phyloP scores from a whole-genome alignment of 2,329 filamentous ascomycete genomes.

The Alternaria sp. region DNA sequence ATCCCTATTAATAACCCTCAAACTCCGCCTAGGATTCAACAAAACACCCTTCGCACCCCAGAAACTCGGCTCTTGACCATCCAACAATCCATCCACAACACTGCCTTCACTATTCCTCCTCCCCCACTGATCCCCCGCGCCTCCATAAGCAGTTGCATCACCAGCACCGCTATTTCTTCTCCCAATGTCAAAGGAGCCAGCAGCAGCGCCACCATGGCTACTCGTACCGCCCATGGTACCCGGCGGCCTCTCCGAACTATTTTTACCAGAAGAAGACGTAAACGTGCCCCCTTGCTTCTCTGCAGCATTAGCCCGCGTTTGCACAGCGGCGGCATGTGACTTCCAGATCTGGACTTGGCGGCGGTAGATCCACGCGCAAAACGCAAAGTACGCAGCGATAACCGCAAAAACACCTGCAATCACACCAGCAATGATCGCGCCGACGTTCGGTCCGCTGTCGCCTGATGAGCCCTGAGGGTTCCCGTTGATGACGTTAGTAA shows the following conservation, averaged over 20 bases:
- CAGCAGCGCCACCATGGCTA: conserved; percentile 23
- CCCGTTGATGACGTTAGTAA: conserved; percentile 49
- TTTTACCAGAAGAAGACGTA: conserved; percentile 30
- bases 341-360: conserved; percentile 75
- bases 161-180: conserved; percentile 22
- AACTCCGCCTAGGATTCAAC: conserved; percentile 71
- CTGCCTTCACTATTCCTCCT: conserved; percentile 55
- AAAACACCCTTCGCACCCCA: conserved; percentile 68
- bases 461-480: conserved; percentile 26
- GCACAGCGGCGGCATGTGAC: conserved; percentile 71
- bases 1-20: conserved; percentile 72
- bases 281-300: conserved; percentile 47
- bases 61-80: conserved; percentile 73
- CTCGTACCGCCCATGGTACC: conserved; percentile 24
- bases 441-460: conserved; percentile 56
- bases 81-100: conserved; percentile 66
- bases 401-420: conserved; percentile 72
- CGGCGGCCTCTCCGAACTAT: conserved; percentile 34
- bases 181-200: conserved; percentile 30
- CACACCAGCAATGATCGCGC: conserved; percentile 65
- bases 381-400: conserved; percentile 70
- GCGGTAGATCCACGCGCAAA: conserved; percentile 77
- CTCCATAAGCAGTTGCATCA: conserved; percentile 27
- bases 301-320: conserved; percentile 60
- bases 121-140: conserved; percentile 36